Base-by-base conservation (phyloP, 768 basidiomycete species). In the Hypsizygus marmoreus region DNA sequence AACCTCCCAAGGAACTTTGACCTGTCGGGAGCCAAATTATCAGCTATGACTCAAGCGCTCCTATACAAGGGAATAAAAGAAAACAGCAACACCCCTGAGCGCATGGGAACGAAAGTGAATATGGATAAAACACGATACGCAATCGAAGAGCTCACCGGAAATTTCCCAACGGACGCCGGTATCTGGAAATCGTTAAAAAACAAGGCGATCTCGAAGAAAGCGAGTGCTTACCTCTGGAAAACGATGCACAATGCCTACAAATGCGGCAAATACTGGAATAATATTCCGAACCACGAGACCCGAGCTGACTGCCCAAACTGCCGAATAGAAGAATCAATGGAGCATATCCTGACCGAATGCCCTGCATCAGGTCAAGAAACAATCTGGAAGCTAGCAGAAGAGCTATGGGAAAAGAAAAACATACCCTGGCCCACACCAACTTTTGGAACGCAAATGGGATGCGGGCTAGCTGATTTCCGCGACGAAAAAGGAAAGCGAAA, bases 321-420 rank as follows among this genome's bases (percentile, higher is more conserved):
- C 47, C 13, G 29, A 0, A 40, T 23, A 2, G 40, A 7, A 4
- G 67, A 69, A 45, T 28, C 54, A 4, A 54, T 70, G 42, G 60
- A 61, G 12, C 66, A 70, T 35, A 64, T 65, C 13, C 54, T 70
- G 0, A 45, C 40, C 0, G 37, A 60, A 30, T 70, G 67, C 33
- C 10, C 41, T 22, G 43, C 43, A 0, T 47, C 58, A 6, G 57
- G 59, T 2, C 64, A 64, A 36, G 37, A 47, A 26, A 14, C 19
- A 24, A 40, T 63, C 1, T 55, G 54, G 59, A 29, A 47, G 13
- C 17, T 46, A 6, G 49, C 25, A 2, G 40, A 40, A 37, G 22
- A 45, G 6, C 13, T 60, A 30, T 13, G 14, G 19, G 32, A 40
- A 32, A 34, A 45, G n/a, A 16, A 26, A 35, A 22, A 20, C 25